Evolutionary conservation across 2,329 filamentous ascomycete genomes (phyloP).

Genomic region (Penicillium sp.): DNA sequence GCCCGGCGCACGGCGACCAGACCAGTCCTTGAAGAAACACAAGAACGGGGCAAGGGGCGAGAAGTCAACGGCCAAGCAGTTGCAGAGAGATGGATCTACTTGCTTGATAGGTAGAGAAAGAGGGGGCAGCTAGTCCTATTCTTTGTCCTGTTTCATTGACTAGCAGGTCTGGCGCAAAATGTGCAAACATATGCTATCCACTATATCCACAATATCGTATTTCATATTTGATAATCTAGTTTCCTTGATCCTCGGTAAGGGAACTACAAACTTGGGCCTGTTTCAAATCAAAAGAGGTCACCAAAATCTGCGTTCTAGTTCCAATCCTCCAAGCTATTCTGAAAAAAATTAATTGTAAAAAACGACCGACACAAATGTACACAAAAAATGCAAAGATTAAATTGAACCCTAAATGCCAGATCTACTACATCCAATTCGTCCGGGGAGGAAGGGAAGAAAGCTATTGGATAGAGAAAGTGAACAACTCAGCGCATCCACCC

Average conservation of each 20-base stretch:
- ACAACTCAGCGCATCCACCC: conserved; percentile 39
- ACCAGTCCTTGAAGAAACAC: conserved; percentile 47
- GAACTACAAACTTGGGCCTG: not conserved
- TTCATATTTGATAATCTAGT: too few relatives aligned
- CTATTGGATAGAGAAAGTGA: conserved; percentile 31
- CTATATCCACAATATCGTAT: conserved; percentile 1
- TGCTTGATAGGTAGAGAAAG: not conserved
- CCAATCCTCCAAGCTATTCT: too few relatives aligned
- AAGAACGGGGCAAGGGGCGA: conserved; percentile 34
- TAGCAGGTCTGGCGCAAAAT: not conserved
- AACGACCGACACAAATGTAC: not conserved
- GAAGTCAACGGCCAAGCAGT: not conserved
- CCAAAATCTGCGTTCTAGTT: too few relatives aligned
- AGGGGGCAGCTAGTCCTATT: conserved; percentile 4
- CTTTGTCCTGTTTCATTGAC: not conserved
- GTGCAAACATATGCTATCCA: conserved; percentile 1
- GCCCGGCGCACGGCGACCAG: conserved; percentile 53
- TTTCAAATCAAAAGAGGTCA: not conserved
- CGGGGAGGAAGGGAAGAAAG: conserved; percentile 18
- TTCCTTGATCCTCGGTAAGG: not conserved
- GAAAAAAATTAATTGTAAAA: not conserved
- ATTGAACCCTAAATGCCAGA: not conserved
- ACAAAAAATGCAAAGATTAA: not conserved
- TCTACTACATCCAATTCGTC: not conserved
- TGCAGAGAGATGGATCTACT: not conserved